A percentile compares a stretch with the other conserved stretches of the same genome.
These are phyloP conservation scores for Podaxis rugospora DNA, from an alignment of 768 basidiomycete species.

Conservation along the genomic window DNA sequence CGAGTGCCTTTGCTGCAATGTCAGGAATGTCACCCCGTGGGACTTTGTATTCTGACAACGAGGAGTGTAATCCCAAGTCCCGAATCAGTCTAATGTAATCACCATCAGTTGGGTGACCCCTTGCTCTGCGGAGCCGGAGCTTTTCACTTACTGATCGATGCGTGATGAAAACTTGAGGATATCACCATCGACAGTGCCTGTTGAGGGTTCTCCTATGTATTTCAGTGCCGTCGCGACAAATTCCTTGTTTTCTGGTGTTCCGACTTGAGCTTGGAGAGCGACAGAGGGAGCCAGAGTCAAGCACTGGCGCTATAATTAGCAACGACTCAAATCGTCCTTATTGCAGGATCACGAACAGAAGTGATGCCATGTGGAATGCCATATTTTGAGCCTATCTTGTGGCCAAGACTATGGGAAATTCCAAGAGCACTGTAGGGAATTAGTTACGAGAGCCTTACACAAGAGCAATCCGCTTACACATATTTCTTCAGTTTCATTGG, in stretches of 20 bases:
- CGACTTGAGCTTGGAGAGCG: slow-evolving; percentile 50
- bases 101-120: background rate
- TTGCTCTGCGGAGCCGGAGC: background rate
- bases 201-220: slow-evolving; percentile 55
- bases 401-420: slow-evolving; percentile 71
- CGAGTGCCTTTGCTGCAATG: slow-evolving; percentile 49
- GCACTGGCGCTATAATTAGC: slow-evolving; percentile 39
- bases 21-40: slow-evolving; percentile 48
- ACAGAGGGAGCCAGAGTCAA: slow-evolving; percentile 67
- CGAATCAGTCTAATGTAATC: slow-evolving; percentile 46
- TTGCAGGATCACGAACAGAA: slow-evolving; percentile 44
- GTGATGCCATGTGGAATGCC: slow-evolving; percentile 80
- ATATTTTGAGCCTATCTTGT: slow-evolving; percentile 69
- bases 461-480: slow-evolving; percentile 29
- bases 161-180: slow-evolving; percentile 45
- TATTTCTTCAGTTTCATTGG: slow-evolving; percentile 55
- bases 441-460: background rate
- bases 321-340: background rate
- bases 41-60: slow-evolving; percentile 58
- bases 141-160: slow-evolving; percentile 47
- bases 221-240: slow-evolving; percentile 52
- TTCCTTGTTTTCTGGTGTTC: slow-evolving; percentile 59
- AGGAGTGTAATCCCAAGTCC: slow-evolving; percentile 53
- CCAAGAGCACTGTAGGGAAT: slow-evolving; percentile 50
- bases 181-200: slow-evolving; percentile 63